Conservation (phyloP, 441 rosid genomes). For the Macaranga tanarius region DNA sequence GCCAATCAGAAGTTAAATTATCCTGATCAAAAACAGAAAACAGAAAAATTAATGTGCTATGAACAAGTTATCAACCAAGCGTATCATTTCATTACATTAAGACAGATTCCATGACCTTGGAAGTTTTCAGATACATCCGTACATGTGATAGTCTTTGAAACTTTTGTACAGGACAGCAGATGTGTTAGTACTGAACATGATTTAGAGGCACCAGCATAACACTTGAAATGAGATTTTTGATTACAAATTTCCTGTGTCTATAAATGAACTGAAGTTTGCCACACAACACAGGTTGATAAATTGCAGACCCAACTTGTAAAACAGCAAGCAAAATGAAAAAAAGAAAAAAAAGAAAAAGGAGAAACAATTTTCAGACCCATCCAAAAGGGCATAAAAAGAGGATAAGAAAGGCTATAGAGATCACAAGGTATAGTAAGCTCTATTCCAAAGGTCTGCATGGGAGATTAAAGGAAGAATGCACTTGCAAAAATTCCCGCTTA, state of each 20-base stretch:
- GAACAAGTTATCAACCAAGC: too few relatives aligned
- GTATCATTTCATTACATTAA: too few relatives aligned
- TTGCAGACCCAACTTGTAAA: background rate
- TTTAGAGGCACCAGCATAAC: too few relatives aligned
- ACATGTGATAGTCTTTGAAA: too few relatives aligned
- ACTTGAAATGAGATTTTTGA: background rate
- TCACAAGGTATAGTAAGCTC: background rate
- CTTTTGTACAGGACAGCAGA: too few relatives aligned
- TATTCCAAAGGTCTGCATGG: background rate
- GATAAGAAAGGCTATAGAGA: background rate
- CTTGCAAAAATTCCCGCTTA: slow-evolving; percentile 3
- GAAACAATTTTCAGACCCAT: background rate
- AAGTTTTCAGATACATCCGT: too few relatives aligned
- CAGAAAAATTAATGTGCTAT: too few relatives aligned
- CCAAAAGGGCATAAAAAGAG: background rate
- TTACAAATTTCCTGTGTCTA: background rate
- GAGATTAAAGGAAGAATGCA: background rate
- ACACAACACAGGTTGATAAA: background rate
- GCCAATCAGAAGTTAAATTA: too few relatives aligned
- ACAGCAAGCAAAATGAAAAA: background rate
- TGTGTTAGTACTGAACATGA: too few relatives aligned
- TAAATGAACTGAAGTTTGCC: background rate
- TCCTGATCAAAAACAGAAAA: too few relatives aligned
- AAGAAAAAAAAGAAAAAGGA: background rate
- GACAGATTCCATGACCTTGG: too few relatives aligned